Evolutionary conservation across 2,329 filamentous ascomycete species (phyloP).

Genomic region (Didymella arachidicola): DNA sequence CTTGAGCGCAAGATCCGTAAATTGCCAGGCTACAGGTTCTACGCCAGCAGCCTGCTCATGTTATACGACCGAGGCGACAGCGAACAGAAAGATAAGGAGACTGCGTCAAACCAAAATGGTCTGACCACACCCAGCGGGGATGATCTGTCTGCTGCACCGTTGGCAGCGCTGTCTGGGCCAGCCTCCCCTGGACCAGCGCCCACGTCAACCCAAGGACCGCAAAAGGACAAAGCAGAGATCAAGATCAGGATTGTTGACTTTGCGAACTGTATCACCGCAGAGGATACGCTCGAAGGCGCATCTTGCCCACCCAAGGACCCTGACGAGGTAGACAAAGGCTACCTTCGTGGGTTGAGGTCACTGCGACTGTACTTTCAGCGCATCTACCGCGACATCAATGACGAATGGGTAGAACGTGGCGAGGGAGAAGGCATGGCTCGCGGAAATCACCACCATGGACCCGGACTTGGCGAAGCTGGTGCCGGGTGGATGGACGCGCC

Average conservation of each 20-base stretch:
- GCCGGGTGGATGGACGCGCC: slow-evolving; percentile 47
- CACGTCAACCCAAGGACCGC: slow-evolving; percentile 19
- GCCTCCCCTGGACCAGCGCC: slow-evolving; percentile 29
- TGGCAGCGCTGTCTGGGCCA: slow-evolving; percentile 35
- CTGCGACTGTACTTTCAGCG: slow-evolving; percentile 84
- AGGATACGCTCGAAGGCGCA: slow-evolving; percentile 69
- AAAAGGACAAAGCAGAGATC: slow-evolving; percentile 62
- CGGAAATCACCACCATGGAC: slow-evolving; percentile 41
- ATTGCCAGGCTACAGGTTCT: slow-evolving; percentile 88
- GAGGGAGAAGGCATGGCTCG: slow-evolving; percentile 52
- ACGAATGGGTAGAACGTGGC: slow-evolving; percentile 55
- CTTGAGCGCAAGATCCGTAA: slow-evolving; percentile 83
- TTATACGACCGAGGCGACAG: slow-evolving; percentile 87
- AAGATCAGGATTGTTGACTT: slow-evolving; percentile 99
- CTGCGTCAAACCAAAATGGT: slow-evolving; percentile 21
- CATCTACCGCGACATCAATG: slow-evolving; percentile 79
- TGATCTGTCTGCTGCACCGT: slow-evolving; percentile 27
- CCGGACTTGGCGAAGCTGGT: slow-evolving; percentile 44
- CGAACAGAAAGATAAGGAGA: slow-evolving; percentile 54
- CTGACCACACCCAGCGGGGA: slow-evolving; percentile 29
- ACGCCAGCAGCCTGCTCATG: slow-evolving; percentile 92
- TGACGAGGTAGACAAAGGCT: slow-evolving; percentile 83
- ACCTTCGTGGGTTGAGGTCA: slow-evolving; percentile 82
- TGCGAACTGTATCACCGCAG: slow-evolving; percentile 93
- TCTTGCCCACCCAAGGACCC: slow-evolving; percentile 83